phyloP scores from a whole-genome alignment of 208 protist species.

The Crithidia mellificae region DNA sequence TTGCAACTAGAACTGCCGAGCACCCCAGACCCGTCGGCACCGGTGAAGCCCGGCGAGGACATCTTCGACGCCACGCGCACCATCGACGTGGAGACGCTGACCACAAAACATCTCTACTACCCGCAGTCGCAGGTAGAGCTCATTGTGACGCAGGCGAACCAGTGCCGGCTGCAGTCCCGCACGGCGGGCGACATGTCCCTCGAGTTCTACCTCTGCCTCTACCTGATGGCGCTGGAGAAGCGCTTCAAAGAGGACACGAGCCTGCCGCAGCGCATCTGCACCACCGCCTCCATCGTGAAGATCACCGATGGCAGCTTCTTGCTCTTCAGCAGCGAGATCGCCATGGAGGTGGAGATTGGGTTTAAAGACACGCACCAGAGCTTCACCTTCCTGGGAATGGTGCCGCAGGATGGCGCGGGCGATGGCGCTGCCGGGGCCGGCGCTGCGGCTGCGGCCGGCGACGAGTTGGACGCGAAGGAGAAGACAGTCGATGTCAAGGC shows the following conservation, averaged over 20 bases:
- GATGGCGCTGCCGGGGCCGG: not conserved
- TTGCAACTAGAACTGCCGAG: constrained; percentile 20
- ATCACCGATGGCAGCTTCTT: constrained; percentile 26
- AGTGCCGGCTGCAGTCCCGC: constrained; percentile 56
- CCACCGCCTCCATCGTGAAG: constrained; percentile 29
- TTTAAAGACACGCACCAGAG: constrained; percentile 51
- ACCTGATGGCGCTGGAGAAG: constrained; percentile 63
- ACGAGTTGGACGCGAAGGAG: constrained; percentile 1
- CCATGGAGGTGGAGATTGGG: constrained; percentile 50
- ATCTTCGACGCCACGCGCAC: constrained; percentile 19
- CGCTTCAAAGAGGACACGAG: constrained; percentile 23
- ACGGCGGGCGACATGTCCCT: constrained; percentile 57
- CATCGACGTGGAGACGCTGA: constrained; percentile 48
- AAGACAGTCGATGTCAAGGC: constrained; percentile 18
- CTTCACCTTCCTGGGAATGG: constrained; percentile 30
- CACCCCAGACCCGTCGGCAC: constrained; percentile 15
- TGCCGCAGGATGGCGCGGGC: constrained; percentile 1
- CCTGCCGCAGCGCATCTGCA: constrained; percentile 26
- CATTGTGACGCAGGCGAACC: constrained; percentile 61
- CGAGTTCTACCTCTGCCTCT: constrained; percentile 73
- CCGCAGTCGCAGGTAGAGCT: constrained; percentile 50
- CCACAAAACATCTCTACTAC: constrained; percentile 45
- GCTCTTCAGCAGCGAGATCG: constrained; percentile 56
- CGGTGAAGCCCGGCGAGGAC: constrained; percentile 23
- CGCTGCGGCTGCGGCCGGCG: not conserved